A percentile compares a stretch with the other conserved stretches of the same genome.
These are phyloP conservation scores for Aspergillus ellipticus DNA, from an alignment of 495 filamentous ascomycete genomes.

Conservation along the genomic window DNA sequence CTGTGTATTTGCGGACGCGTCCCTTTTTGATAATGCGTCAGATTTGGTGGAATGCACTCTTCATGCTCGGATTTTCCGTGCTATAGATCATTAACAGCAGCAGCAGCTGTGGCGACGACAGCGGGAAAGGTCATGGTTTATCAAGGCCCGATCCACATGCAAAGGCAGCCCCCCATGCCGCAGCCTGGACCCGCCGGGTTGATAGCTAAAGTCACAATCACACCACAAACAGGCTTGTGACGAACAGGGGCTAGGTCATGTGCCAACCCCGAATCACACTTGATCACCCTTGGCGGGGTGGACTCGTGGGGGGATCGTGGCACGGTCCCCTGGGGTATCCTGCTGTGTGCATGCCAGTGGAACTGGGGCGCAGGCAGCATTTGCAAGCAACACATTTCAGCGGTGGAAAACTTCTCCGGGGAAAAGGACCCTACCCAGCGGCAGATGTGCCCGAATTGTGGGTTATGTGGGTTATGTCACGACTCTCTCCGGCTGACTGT, in stretches of 20 bases:
- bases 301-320: not conserved
- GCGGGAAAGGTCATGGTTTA: not conserved
- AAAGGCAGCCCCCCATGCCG: not conserved
- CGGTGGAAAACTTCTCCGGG: not conserved
- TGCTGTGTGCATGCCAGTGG: not conserved
- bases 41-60: conserved; percentile 9
- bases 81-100: not conserved
- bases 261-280: conserved; percentile 1
- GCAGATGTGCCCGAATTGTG: not conserved
- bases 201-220: not conserved
- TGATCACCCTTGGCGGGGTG: not conserved
- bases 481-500: not conserved
- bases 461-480: not conserved
- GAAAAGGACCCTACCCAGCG: not conserved
- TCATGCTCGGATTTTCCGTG: not conserved
- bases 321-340: conserved; percentile 6
- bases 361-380: not conserved
- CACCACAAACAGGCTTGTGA: conserved; percentile 7
- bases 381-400: not conserved
- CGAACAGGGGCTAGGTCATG: conserved; percentile 6
- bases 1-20: conserved; percentile 13
- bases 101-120: not conserved
- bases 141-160: not conserved
- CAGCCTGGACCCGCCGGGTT: not conserved
- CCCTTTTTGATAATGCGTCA: conserved; percentile 15